phyloP scores from a whole-genome alignment of 129 eudicot species.

The Ambrosia trifida region DNA sequence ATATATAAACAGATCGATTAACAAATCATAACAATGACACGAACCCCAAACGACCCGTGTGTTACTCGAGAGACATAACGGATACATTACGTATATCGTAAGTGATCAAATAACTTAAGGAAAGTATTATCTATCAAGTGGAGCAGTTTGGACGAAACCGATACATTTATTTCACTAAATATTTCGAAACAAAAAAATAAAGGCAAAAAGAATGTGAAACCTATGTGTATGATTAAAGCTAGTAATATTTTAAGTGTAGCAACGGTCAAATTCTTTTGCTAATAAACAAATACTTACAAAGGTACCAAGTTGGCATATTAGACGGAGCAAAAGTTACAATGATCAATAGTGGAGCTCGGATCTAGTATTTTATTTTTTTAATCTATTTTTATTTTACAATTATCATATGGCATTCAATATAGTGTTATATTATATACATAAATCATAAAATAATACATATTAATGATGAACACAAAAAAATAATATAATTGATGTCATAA shows the following conservation, averaged over 20 bases:
- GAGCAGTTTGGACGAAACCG: constrained; percentile 28
- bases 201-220: constrained; percentile 37
- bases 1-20: neutral
- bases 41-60: neutral
- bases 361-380: neutral
- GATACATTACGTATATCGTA: constrained; percentile 27
- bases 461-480: too few relatives aligned
- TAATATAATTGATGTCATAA: too few relatives aligned
- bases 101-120: neutral
- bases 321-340: constrained; percentile 6
- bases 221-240: constrained; percentile 22
- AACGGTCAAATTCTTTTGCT: constrained; percentile 35
- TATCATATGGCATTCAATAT: neutral
- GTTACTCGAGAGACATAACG: constrained; percentile 24
- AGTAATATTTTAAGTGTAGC: constrained; percentile 17
- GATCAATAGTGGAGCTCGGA: neutral
- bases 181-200: constrained; percentile 22
- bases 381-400: neutral
- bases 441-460: too few relatives aligned
- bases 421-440: too few relatives aligned
- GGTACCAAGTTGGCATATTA: constrained; percentile 29
- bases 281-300: constrained; percentile 9
- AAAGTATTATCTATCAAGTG: neutral
- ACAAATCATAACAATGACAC: neutral
- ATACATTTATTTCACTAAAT: constrained; percentile 26